Percentiles rank a stretch among this genome's conserved stretches.
phyloP scores from a whole-genome alignment of 371 early-diverging fungal genomes.

The Capniomyces stellatus region DNA sequence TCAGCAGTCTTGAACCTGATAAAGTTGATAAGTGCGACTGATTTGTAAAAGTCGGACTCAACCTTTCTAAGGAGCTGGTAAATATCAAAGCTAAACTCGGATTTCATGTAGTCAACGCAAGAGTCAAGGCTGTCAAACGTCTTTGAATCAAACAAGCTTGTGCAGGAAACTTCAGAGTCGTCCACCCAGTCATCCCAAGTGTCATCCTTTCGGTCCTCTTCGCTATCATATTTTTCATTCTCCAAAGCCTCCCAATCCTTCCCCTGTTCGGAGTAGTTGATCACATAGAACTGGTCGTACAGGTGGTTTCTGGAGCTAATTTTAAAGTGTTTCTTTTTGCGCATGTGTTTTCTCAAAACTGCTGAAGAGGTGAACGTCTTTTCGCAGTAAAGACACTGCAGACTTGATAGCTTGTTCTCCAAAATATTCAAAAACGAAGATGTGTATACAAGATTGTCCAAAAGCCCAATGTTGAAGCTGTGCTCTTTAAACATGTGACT shows the following conservation, averaged over 20 bases:
- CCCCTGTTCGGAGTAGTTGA: conserved; percentile 80
- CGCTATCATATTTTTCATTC: conserved; percentile 57
- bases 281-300: conserved; percentile 90
- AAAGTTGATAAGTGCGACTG: conserved; percentile 70
- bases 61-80: conserved; percentile 26
- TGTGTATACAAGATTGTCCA: conserved; percentile 79
- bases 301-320: conserved; percentile 72
- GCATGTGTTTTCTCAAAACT: conserved; percentile 88
- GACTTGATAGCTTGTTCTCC: conserved; percentile 52
- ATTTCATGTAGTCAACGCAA: conserved; percentile 52
- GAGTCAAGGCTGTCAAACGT: conserved; percentile 41
- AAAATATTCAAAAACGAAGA: conserved; percentile 66
- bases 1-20: conserved; percentile 55
- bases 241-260: conserved; percentile 79
- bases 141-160: conserved; percentile 56
- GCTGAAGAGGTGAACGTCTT: conserved; percentile 72
- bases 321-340: conserved; percentile 96
- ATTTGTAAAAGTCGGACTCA: conserved; percentile 65
- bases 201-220: conserved; percentile 40
- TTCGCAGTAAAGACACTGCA: conserved; percentile 89
- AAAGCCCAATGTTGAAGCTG: conserved; percentile 84
- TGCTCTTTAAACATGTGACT: conserved; percentile 83
- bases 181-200: conserved; percentile 64
- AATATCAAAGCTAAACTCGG: conserved; percentile 58
- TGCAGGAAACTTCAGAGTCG: conserved; percentile 8